phyloP scores from a whole-genome alignment of 148 eudicot species.

The Bassia scoparia region DNA sequence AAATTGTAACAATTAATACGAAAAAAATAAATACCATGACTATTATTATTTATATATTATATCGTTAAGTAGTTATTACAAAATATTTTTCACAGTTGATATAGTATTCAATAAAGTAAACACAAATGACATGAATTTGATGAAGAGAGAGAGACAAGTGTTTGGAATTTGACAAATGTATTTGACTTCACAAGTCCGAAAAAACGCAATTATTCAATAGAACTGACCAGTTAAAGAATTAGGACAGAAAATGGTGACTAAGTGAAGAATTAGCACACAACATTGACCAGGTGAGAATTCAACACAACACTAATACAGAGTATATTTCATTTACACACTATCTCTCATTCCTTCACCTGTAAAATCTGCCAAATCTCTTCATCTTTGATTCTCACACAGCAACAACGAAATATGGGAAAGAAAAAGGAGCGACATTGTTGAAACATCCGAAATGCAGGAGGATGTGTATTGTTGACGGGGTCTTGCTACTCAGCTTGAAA shows the following conservation, averaged over 20 bases:
- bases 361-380: not conserved
- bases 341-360: not conserved
- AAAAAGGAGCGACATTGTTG: constrained; percentile 32
- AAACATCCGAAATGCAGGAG: constrained; percentile 63
- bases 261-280: not conserved
- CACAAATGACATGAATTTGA: too few relatives aligned
- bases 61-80: too few relatives aligned
- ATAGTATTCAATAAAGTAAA: too few relatives aligned
- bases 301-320: not conserved
- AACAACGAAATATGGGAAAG: constrained; percentile 20
- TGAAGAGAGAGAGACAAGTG: too few relatives aligned
- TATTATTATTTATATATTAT: too few relatives aligned
- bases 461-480: constrained; percentile 87
- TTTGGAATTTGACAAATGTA: too few relatives aligned
- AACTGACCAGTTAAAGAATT: not conserved
- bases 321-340: not conserved
- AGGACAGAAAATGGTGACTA: not conserved
- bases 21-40: too few relatives aligned
- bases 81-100: too few relatives aligned
- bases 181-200: too few relatives aligned
- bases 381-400: not conserved
- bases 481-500: constrained; percentile 71
- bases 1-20: too few relatives aligned
- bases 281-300: not conserved
- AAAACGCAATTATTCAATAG: too few relatives aligned